phyloP scores from a whole-genome alignment of 176 grass and related monocot species.

The Oryza brachyantha region DNA sequence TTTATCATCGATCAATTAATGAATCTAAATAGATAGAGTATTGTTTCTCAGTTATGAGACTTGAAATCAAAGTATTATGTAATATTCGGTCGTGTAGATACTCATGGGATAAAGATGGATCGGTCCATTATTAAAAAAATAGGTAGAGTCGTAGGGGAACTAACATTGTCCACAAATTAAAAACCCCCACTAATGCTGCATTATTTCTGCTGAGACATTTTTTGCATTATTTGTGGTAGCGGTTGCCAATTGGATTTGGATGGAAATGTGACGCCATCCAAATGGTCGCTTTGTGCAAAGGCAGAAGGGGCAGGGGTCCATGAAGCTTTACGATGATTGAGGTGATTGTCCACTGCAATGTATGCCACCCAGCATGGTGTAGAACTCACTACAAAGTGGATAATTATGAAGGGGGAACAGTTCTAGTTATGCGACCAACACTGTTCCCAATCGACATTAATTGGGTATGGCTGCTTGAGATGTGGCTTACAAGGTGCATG shows the following conservation, averaged over 20 bases:
- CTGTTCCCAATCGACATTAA: no score
- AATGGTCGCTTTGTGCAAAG: conserved; percentile 34
- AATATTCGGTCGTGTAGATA: no score
- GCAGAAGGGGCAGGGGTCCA: not conserved
- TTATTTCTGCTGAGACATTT: not conserved
- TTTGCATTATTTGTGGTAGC: conserved; percentile 38
- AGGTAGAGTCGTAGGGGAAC: conserved; percentile 21
- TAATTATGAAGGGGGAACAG: conserved; percentile 10
- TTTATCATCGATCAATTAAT: no score
- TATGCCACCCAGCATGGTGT: conserved; percentile 7
- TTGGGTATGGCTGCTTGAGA: not conserved
- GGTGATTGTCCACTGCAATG: conserved; percentile 32
- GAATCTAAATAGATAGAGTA: no score
- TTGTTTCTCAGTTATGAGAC: no score
- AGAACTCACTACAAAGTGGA: conserved; percentile 25
- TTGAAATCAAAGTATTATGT: no score
- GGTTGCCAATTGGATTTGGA: conserved; percentile 40
- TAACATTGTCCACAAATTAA: conserved; percentile 14
- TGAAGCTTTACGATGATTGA: conserved; percentile 49
- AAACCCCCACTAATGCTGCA: conserved; percentile 6
- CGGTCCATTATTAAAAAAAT: no score
- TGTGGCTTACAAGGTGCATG: no score
- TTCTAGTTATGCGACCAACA: not conserved
- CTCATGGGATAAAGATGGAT: no score
- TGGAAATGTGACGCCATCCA: conserved; percentile 43